Conservation (phyloP, 345 rosid genomes). For the Erodium maritimum region DNA sequence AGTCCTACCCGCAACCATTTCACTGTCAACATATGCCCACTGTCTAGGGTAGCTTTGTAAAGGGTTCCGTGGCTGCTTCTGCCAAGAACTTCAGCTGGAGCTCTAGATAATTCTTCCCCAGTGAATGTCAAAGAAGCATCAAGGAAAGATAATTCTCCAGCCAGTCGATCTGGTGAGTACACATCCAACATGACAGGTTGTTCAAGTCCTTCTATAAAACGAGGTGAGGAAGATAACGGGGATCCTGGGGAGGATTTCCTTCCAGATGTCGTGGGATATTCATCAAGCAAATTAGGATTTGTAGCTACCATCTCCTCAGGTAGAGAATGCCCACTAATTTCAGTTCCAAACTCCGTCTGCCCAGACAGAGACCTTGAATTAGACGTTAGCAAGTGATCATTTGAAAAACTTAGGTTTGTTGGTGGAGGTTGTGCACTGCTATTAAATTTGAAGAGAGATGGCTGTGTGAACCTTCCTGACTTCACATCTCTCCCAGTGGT, state of each 20-base stretch:
- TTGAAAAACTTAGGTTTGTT: conserved; percentile 70
- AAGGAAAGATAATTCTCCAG: conserved; percentile 77
- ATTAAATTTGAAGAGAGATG: conserved; percentile 59
- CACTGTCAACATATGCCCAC: conserved; percentile 75
- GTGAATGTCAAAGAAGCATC: conserved; percentile 66
- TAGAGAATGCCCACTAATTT: conserved; percentile 43
- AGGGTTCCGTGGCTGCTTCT: conserved; percentile 95
- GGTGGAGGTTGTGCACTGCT: conserved; percentile 42
- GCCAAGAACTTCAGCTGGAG: conserved; percentile 98
- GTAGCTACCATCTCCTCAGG: conserved; percentile 18
- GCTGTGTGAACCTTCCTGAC: conserved; percentile 42
- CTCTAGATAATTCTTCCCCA: conserved; percentile 84
- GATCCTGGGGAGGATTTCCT: conserved; percentile 72
- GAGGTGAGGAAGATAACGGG: conserved; percentile 67
- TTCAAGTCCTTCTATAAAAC: conserved; percentile 42
- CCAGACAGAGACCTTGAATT: conserved; percentile 77
- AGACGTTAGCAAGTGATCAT: conserved; percentile 76
- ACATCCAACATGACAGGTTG: conserved; percentile 69
- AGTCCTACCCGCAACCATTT: conserved; percentile 94
- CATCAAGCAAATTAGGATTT: conserved; percentile 50
- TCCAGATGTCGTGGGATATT: conserved; percentile 46
- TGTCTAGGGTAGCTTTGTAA: conserved; percentile 78
- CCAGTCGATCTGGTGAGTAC: conserved; percentile 88
- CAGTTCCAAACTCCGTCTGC: conserved; percentile 37
- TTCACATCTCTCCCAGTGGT: conserved; percentile 39